phyloP scores from a whole-genome alignment of 805 yeast genomes.

The Saccharomycopsis sp. region DNA sequence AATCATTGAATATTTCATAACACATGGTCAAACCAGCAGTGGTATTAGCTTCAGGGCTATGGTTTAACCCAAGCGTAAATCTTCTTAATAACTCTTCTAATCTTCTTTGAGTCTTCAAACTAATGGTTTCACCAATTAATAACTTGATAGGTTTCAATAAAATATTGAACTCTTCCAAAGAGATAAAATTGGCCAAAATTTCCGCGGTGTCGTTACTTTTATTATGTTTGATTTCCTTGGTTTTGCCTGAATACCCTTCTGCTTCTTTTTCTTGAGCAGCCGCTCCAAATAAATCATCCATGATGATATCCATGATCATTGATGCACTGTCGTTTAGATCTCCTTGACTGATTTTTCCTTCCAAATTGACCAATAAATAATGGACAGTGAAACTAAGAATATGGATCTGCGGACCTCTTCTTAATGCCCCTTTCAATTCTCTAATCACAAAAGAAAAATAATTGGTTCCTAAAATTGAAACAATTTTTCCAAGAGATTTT shows the following conservation, averaged over 20 bases:
- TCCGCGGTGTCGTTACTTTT: conserved; percentile 86
- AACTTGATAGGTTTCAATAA: conserved; percentile 62
- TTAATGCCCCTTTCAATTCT: conserved; percentile 69
- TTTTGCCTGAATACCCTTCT: conserved; percentile 75
- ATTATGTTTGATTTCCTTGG: conserved; percentile 84
- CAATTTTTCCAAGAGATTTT: conserved; percentile 57
- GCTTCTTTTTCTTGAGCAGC: conserved; percentile 93
- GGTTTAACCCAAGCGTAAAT: conserved; percentile 67
- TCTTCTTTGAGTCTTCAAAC: conserved; percentile 59
- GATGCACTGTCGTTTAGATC: conserved; percentile 62
- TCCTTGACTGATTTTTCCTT: conserved; percentile 42
- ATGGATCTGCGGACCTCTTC: conserved; percentile 89
- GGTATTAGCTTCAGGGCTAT: conserved; percentile 49
- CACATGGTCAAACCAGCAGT: conserved; percentile 59
- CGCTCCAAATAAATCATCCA: conserved; percentile 89
- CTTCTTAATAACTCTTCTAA: conserved; percentile 71
- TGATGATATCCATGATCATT: conserved; percentile 56
- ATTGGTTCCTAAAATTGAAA: conserved; percentile 54
- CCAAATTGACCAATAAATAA: conserved; percentile 47
- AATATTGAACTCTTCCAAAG: conserved; percentile 42
- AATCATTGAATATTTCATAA: conserved; percentile 56
- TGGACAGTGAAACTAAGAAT: conserved; percentile 85
- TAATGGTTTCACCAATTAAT: conserved; percentile 51
- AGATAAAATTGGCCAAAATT: conserved; percentile 54
- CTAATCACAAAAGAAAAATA: conserved; percentile 66